Percentiles rank a stretch among this genome's conserved stretches.
phyloP scores from a whole-genome alignment of 305 asterid species.

The Solanum aculeatissimum region DNA sequence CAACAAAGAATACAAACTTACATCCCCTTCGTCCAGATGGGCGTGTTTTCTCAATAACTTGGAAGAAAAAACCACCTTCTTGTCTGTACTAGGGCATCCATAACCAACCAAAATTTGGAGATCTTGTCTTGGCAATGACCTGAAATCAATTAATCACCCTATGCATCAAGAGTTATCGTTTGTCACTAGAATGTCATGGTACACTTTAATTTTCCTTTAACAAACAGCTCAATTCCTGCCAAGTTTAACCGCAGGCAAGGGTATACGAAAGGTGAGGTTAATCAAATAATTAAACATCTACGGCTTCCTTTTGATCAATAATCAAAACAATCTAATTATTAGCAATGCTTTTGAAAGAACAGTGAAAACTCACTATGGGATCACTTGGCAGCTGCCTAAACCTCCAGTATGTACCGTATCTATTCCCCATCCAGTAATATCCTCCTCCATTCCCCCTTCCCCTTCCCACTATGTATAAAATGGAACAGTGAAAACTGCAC shows the following conservation, averaged over 20 bases:
- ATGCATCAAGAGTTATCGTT: not conserved
- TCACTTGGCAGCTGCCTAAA: not conserved
- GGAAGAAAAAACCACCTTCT: constrained; percentile 58
- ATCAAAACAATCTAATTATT: not conserved
- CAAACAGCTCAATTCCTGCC: not conserved
- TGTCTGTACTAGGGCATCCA: constrained; percentile 85
- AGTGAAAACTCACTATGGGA: not conserved
- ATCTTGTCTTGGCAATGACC: constrained; percentile 88
- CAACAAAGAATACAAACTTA: constrained; percentile 30
- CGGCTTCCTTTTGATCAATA: not conserved
- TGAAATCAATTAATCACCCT: constrained; percentile 31
- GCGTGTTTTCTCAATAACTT: constrained; percentile 74
- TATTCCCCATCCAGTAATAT: not conserved
- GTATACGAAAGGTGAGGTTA: not conserved
- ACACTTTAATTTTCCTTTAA: not conserved
- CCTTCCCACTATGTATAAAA: not conserved
- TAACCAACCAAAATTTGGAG: constrained; percentile 89
- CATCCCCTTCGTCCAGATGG: constrained; percentile 97
- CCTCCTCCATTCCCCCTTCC: not conserved
- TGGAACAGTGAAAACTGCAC: not conserved
- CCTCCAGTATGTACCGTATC: not conserved
- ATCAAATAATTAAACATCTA: too few relatives aligned
- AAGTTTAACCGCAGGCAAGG: not conserved
- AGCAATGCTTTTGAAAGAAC: not conserved
- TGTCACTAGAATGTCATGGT: not conserved